Conservation (phyloP, 768 basidiomycete genomes). For the Hebeloma cylindrosporum region DNA sequence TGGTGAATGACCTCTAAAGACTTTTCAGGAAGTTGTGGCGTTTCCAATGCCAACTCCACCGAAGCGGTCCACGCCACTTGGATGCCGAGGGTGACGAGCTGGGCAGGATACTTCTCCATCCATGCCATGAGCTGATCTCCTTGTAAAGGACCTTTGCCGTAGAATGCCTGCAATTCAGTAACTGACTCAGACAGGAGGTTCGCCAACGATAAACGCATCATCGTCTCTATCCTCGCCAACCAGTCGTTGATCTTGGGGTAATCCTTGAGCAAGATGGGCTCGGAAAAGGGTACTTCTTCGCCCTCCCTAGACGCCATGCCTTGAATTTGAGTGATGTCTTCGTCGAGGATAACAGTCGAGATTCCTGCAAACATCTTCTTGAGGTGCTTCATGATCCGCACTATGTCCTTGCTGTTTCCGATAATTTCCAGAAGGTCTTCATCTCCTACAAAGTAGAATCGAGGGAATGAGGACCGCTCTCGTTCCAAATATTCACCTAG, state of each 20-base stretch:
- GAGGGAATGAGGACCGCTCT: constrained; percentile 96
- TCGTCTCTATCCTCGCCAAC: constrained; percentile 87
- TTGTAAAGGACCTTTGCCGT: constrained; percentile 63
- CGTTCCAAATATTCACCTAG: constrained; percentile 98
- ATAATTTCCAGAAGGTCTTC: constrained; percentile 99
- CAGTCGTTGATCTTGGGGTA: constrained; percentile 99
- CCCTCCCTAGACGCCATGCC: constrained; percentile 97
- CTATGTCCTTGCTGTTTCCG: constrained; percentile 98
- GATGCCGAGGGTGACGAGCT: constrained; percentile 92
- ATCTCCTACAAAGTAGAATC: constrained; percentile 99
- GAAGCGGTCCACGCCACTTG: constrained; percentile 93
- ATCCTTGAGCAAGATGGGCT: constrained; percentile 85
- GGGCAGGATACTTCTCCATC: constrained; percentile 95
- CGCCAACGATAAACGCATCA: constrained; percentile 91
- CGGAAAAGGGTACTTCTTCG: constrained; percentile 84
- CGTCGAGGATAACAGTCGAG: constrained; percentile 83
- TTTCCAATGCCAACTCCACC: constrained; percentile 71
- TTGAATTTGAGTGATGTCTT: constrained; percentile 83
- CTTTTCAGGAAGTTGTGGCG: constrained; percentile 52
- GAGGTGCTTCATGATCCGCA: constrained; percentile 97
- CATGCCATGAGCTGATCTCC: constrained; percentile 76
- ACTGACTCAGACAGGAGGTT: constrained; percentile 79
- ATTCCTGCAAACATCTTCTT: constrained; percentile 99
- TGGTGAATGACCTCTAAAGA: constrained; percentile 76
- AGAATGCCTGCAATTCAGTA: constrained; percentile 76